phyloP scores from a whole-genome alignment of 306 rosid genomes.

The Glycine tomentella region DNA sequence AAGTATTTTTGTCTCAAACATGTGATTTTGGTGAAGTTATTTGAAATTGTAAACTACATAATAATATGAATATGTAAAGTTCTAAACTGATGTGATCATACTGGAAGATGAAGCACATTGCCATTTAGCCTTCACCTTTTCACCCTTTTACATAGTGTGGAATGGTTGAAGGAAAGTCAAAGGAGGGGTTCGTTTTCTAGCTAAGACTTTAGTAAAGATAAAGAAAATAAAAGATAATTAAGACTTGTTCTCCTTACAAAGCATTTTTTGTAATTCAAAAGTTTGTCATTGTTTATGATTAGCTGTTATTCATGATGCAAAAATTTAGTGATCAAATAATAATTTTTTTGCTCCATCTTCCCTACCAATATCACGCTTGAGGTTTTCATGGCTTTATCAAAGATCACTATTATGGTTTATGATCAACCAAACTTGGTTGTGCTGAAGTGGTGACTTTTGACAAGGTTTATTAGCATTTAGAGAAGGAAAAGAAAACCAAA shows the following conservation, averaged over 20 bases:
- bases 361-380: neutral
- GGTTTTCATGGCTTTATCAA: no score
- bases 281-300: neutral
- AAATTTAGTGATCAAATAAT: neutral
- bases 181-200: no score
- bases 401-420: neutral
- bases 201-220: neutral
- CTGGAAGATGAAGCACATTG: constrained; percentile 3
- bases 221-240: neutral
- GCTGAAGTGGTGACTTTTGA: neutral
- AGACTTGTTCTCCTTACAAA: neutral
- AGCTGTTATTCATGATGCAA: neutral
- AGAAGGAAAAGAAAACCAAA: neutral
- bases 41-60: constrained; percentile 7
- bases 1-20: constrained; percentile 43
- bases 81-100: constrained; percentile 21
- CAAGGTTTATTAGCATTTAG: neutral
- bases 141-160: neutral
- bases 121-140: constrained; percentile 12
- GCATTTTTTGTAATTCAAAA: neutral
- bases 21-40: constrained; percentile 24
- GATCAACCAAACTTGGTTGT: neutral
- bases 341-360: neutral
- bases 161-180: constrained; percentile 36
- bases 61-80: constrained; percentile 1